These are phyloP conservation scores for Cyclotella kingstonii DNA, from an alignment of 108 stramenopile genomes.

Conservation along the genomic window DNA sequence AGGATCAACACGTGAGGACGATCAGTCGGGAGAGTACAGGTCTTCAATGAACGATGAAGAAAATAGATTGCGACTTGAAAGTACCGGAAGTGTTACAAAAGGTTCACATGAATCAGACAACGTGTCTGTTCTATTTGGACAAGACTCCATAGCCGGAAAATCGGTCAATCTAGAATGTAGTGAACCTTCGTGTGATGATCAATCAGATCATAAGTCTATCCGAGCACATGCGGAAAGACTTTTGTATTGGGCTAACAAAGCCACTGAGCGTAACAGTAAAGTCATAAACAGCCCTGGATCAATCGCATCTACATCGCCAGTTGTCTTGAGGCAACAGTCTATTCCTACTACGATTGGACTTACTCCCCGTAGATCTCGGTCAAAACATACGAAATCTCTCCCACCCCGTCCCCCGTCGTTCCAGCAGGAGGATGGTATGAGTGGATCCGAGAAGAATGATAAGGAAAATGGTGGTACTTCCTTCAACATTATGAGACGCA, in stretches of 20 bases:
- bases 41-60: slow-evolving; percentile 13
- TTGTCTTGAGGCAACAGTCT: not conserved
- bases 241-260: slow-evolving; percentile 52
- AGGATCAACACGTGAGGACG: not conserved
- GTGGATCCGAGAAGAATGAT: slow-evolving; percentile 13
- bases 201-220: slow-evolving; percentile 34
- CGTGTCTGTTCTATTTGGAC: slow-evolving; percentile 28
- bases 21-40: not conserved
- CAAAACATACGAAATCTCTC: not conserved
- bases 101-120: slow-evolving; percentile 8
- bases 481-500: slow-evolving; percentile 3
- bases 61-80: slow-evolving; percentile 7
- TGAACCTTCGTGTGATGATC: not conserved
- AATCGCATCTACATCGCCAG: not conserved
- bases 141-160: slow-evolving; percentile 15
- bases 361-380: slow-evolving; percentile 15
- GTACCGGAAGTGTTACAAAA: not conserved
- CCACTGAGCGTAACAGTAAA: slow-evolving; percentile 21
- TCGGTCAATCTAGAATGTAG: not conserved
- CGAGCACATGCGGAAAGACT: slow-evolving; percentile 44
- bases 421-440: not conserved
- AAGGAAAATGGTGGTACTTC: slow-evolving; percentile 26
- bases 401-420: slow-evolving; percentile 28
- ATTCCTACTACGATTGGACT: slow-evolving; percentile 29
- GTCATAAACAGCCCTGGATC: not conserved